phyloP scores from a whole-genome alignment of 2,329 filamentous ascomycete genomes.

The Phialophora chinensis region DNA sequence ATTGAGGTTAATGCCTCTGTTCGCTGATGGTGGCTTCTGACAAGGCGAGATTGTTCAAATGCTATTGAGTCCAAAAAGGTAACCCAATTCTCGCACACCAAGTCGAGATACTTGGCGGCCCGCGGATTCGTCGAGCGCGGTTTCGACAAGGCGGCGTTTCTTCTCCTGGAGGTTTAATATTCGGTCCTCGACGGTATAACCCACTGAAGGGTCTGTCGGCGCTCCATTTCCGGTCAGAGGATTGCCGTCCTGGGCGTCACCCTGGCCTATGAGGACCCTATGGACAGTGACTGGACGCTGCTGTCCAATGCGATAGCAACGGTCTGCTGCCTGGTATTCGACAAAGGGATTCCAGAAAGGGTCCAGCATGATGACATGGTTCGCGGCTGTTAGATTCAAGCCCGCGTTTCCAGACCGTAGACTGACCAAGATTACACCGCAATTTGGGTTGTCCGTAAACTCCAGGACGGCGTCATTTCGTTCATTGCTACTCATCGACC shows the following conservation, averaged over 20 bases:
- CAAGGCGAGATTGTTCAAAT: conserved; percentile 6
- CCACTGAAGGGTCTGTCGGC: neutral
- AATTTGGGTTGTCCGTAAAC: conserved; percentile 67
- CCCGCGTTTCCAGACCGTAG: conserved; percentile 84
- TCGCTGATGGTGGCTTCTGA: neutral
- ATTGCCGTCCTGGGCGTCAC: conserved; percentile 15
- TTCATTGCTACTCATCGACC: conserved; percentile 70
- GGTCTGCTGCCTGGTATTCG: conserved; percentile 89
- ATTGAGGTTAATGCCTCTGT: neutral
- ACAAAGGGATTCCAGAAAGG: conserved; percentile 88
- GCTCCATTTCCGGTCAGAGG: conserved; percentile 8
- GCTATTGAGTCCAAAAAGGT: conserved; percentile 62
- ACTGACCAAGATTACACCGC: conserved; percentile 76
- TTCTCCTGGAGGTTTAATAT: conserved; percentile 79
- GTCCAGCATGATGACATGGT: conserved; percentile 86
- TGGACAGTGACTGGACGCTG: conserved; percentile 75
- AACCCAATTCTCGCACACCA: conserved; percentile 69
- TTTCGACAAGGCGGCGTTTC: conserved; percentile 77
- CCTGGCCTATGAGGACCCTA: conserved; percentile 71
- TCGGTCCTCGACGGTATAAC: conserved; percentile 79
- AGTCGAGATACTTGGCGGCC: conserved; percentile 71
- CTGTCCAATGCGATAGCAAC: conserved; percentile 88
- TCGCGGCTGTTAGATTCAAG: conserved; percentile 82
- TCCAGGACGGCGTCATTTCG: conserved; percentile 71
- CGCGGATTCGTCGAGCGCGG: conserved; percentile 78